phyloP scores from a whole-genome alignment of 2,329 filamentous ascomycete genomes.

The Balansia obtecta region DNA sequence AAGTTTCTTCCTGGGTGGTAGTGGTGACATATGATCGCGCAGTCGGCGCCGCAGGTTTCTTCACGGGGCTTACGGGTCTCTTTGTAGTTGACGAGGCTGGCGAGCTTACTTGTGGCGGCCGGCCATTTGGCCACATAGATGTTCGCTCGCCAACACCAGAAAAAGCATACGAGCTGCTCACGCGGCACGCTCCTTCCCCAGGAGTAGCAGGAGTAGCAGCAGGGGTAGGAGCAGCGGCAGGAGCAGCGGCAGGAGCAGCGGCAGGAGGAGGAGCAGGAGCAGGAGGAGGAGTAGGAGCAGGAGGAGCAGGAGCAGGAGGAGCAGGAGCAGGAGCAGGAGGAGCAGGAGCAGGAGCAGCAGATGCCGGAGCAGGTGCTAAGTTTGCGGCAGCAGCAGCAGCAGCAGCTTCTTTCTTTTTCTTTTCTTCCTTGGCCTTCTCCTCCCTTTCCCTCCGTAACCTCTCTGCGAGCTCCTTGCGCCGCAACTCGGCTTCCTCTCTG shows the following conservation, averaged over 20 bases:
- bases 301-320: slow-evolving; percentile 13
- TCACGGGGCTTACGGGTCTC: slow-evolving; percentile 19
- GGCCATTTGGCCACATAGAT: slow-evolving; percentile 56
- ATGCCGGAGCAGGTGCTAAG: no score
- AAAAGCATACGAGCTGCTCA: slow-evolving; percentile 46
- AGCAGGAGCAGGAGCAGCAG: slow-evolving; percentile 13
- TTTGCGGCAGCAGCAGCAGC: slow-evolving; percentile 15
- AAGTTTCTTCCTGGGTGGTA: slow-evolving; percentile 47
- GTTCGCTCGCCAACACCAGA: slow-evolving; percentile 55
- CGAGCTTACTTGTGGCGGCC: slow-evolving; percentile 15
- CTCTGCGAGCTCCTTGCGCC: slow-evolving; percentile 13
- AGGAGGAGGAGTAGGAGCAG: slow-evolving; percentile 16
- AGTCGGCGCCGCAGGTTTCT: slow-evolving; percentile 32
- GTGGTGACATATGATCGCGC: slow-evolving; percentile 43
- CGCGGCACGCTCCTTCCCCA: slow-evolving; percentile 21
- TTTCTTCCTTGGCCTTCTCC: slow-evolving; percentile 24
- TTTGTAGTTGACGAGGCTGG: slow-evolving; percentile 18
- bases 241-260: slow-evolving; percentile 9
- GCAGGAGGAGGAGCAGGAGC: slow-evolving; percentile 18
- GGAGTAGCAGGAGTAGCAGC: background rate
- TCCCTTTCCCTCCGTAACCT: slow-evolving; percentile 16
- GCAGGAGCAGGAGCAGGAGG: slow-evolving; percentile 11
- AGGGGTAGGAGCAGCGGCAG: slow-evolving; percentile 19
- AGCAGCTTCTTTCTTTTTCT: slow-evolving; percentile 28
- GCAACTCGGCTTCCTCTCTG: slow-evolving; percentile 22